These are phyloP conservation scores for Colletotrichum magnum DNA, from an alignment of 2,329 filamentous ascomycete species.

Conservation along the genomic window DNA sequence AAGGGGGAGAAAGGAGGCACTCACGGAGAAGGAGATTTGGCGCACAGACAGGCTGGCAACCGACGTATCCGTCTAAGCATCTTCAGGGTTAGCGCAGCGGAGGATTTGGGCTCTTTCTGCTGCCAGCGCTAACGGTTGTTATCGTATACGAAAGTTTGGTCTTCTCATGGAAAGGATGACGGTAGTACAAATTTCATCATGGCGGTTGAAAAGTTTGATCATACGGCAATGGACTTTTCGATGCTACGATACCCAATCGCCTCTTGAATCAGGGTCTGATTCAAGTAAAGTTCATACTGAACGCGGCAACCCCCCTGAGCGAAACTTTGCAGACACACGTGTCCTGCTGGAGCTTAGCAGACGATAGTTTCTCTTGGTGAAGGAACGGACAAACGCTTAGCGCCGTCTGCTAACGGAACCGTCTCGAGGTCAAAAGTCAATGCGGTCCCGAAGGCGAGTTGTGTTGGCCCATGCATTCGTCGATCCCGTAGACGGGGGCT, in stretches of 20 bases:
- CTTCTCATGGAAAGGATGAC: too few species aligned
- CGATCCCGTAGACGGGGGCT: neutral
- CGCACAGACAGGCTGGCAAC: neutral
- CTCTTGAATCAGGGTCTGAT: neutral
- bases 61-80: neutral
- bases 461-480: neutral
- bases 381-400: neutral
- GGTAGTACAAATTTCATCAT: too few species aligned
- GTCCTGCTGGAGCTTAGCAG: neutral
- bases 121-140: too few species aligned
- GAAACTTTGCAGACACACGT: neutral
- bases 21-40: neutral
- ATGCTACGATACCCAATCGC: neutral
- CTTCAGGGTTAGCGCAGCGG: neutral
- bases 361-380: neutral
- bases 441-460: neutral
- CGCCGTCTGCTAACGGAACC: neutral
- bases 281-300: neutral
- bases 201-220: too few species aligned
- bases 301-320: neutral
- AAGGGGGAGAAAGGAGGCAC: neutral
- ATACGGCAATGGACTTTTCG: too few species aligned
- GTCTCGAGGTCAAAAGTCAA: neutral
- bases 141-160: too few species aligned
- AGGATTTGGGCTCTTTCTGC: neutral